Base-by-base conservation (phyloP, 805 yeast genomes). In the Barnettozyma pratensis region DNA sequence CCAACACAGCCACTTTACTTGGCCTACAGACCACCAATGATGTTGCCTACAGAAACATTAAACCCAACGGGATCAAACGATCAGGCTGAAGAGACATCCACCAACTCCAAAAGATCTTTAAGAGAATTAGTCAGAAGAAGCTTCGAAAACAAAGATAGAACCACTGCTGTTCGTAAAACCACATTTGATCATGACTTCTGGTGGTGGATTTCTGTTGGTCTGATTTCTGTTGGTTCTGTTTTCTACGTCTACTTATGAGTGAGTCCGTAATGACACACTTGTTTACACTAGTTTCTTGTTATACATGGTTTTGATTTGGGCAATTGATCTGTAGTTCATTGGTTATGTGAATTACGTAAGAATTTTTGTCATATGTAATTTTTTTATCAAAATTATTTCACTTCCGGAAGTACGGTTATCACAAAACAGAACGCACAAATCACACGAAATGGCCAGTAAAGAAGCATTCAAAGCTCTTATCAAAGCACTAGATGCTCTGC, bases 1-100 rank as follows among this genome's bases (percentile, higher is more conserved):
- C 81, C 81, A 41, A 68, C 85, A 73, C 92, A 89, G 56, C 98
- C 99, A 0, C 67, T 94, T 60, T 94, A 89, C 67, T 75, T 94
- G 65, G 96, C 95, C 2, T 94, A 91, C 72, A 78, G 79, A 59
- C 99, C 99, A 6, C 95, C 99, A 8, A 76, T 86, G 79, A 94
- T 94, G 99, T 79, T 94, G 51, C 99, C 99, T 26, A 94, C 98
- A 1, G 69, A 65, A 46, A 91, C 97, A 0, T 71, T 94, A 74
- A 92, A 91, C 67, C 99, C 99, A 26, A 87, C 96, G 3, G 71
- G 72, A 8, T 9, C 38, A 40, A 51, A 55, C 31, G 49, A 32
- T 5, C 61, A 32, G 6, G 30, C 73, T 6, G 67, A 61, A 5
- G 57, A 60, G 6, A 56, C 73, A 5, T 55, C 54, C 19, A 47